Evolutionary conservation across 495 filamentous ascomycete species (phyloP), one percentile per base, ranked within the genome.

Genomic region (Lepidopterella palustris): DNA sequence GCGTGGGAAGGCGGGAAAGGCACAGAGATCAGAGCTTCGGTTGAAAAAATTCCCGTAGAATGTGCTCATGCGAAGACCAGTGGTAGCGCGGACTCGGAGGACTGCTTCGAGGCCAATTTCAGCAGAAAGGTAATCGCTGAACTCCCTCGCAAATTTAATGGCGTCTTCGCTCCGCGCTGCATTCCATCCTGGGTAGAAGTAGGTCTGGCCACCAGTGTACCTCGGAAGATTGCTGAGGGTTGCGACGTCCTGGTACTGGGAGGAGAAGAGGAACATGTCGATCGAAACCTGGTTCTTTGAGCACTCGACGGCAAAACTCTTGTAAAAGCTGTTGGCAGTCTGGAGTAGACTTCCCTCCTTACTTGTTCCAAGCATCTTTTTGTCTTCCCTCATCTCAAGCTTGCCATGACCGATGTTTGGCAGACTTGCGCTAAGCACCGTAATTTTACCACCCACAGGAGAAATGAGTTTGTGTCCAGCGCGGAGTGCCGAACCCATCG

Each of bases 21-120:
- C 92, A 70, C 92, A 57, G 97, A 98, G 85, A 75, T 98, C 95
- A 18, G 90, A 96, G 68, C 87, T 92, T 57, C 93, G 83, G 75
- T 97, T 98, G 81, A 98, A 98, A 76, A 98, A 98, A 74, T 98
- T 98, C 61, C 93, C 93, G 74, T 97, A 98, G 78, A 98, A 98
- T 0, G 92, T 89, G 76, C 81, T 95, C 90, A 97, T 97, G 29
- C 93, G 85, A 50, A 98, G 76, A 48, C 93, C 93, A 10, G 92
- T 97, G 9, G 95, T 97, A 24, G 92, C 92, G 61, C 93, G 83
- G 5, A 98, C 95, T 61, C 93, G 87, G 54, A 98, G 87, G 49
- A 98, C 93, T 35, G 93, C 93, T 74, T 98, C 93, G 49, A 98
- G 78, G 0, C 92, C 95, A 68, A 98, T 97, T 70, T 98, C 93